Percentiles rank a stretch among this genome's conserved stretches.
phyloP scores from a whole-genome alignment of 345 rosid genomes.

The Zanthoxylum bungeanum region DNA sequence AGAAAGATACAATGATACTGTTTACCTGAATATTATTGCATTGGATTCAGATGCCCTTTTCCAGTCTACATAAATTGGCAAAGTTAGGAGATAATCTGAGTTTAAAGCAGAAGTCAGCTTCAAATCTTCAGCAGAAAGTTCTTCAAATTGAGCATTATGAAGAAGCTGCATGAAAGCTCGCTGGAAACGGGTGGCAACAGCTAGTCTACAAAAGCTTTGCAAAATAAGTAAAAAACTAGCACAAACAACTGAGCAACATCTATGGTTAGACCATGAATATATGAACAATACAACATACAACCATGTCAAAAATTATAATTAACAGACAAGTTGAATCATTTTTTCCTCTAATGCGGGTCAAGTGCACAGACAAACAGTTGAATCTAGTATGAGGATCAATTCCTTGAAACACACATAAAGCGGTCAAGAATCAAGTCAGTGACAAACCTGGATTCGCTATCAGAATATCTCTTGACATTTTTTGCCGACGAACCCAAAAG shows the following conservation, averaged over 20 bases:
- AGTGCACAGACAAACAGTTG: not conserved
- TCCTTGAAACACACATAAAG: not conserved
- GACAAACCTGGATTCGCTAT: conserved; percentile 40
- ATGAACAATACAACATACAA: not conserved
- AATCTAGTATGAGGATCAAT: not conserved
- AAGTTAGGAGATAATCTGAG: conserved; percentile 87
- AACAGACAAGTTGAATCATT: too few relatives aligned
- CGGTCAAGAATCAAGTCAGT: not conserved
- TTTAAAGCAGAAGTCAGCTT: conserved; percentile 80
- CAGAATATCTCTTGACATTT: conserved; percentile 30
- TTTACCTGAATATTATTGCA: conserved; percentile 84
- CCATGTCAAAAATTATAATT: not conserved
- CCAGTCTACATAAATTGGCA: conserved; percentile 94
- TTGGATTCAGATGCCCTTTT: conserved; percentile 80
- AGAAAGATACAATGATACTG: not conserved
- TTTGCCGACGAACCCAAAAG: conserved; percentile 43
- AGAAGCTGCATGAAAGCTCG: conserved; percentile 92
- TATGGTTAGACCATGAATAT: not conserved
- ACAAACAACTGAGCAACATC: not conserved
- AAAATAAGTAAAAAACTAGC: not conserved
- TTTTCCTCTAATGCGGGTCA: not conserved
- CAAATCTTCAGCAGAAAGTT: conserved; percentile 84
- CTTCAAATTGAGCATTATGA: conserved; percentile 77
- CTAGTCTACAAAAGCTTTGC: conserved; percentile 46
- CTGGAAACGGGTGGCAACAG: conserved; percentile 83